Conservation (phyloP, 2,329 filamentous ascomycete genomes). For the Cladophialophora chaetospira region DNA sequence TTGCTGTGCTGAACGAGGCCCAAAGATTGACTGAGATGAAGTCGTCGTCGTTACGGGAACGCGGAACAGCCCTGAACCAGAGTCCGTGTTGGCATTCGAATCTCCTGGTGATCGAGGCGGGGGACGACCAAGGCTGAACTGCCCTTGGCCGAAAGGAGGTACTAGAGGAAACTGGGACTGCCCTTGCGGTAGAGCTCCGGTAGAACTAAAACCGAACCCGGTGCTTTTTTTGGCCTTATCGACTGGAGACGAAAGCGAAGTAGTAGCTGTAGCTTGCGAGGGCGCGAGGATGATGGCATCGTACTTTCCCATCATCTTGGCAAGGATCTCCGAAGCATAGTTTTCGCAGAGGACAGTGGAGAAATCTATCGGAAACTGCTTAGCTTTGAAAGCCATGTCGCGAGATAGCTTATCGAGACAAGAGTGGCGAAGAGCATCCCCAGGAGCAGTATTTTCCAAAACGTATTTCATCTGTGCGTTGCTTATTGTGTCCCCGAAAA, state of each 20-base stretch:
- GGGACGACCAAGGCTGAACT: too few species aligned
- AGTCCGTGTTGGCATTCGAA: background rate
- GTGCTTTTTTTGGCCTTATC: too few species aligned
- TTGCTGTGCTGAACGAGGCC: background rate
- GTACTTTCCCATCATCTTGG: background rate
- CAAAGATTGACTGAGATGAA: background rate
- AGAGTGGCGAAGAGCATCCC: background rate
- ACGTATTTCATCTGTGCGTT: conserved; percentile 4
- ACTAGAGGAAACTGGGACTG: too few species aligned
- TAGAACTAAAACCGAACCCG: too few species aligned
- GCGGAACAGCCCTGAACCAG: background rate
- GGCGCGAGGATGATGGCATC: background rate
- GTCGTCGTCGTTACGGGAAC: background rate
- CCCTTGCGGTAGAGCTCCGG: too few species aligned
- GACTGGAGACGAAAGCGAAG: too few species aligned
- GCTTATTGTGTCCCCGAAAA: background rate
- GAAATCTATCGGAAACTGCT: background rate
- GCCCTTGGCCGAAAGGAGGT: too few species aligned
- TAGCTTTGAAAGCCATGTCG: background rate
- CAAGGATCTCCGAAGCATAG: conserved; percentile 5
- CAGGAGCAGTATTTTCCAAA: conserved; percentile 1
- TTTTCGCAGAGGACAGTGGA: background rate
- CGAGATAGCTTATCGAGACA: background rate
- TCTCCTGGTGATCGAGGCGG: too few species aligned
- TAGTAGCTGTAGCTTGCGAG: background rate